A percentile compares a stretch with the other conserved stretches of the same genome.
phyloP scores from a whole-genome alignment of 441 rosid genomes.

The Gossypium laxum region DNA sequence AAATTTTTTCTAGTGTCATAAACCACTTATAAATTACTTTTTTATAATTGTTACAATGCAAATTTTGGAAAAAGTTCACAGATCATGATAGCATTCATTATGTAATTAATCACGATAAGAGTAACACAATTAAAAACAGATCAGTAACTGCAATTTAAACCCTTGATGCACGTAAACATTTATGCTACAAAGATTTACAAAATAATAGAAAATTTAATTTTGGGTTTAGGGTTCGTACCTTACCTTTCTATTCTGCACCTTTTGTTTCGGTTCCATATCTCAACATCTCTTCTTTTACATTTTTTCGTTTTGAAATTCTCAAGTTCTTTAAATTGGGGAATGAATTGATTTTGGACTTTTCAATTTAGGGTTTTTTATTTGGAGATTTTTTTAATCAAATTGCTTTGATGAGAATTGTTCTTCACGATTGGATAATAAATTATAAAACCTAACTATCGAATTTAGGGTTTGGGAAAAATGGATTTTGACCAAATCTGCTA shows the following conservation, averaged over 20 bases:
- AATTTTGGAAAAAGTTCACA: no score
- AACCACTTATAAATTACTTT: no score
- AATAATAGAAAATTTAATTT: not conserved
- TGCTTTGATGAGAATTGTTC: no score
- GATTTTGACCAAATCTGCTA: no score
- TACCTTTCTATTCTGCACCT: not conserved
- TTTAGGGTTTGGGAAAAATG: no score
- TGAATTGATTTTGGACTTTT: not conserved
- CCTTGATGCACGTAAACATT: not conserved
- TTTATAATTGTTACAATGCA: no score
- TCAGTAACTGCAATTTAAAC: not conserved
- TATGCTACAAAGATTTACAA: not conserved
- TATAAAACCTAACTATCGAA: no score
- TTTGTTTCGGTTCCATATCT: not conserved
- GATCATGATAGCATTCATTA: no score
- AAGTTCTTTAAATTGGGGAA: not conserved
- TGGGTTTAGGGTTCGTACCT: not conserved
- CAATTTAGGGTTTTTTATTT: not conserved
- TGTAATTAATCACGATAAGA: not conserved
- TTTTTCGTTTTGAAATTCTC: not conserved
- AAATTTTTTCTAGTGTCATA: no score
- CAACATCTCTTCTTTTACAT: not conserved
- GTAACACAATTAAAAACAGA: not conserved
- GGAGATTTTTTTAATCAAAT: no score
- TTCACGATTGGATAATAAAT: no score